Base-by-base conservation (phyloP, 2,329 filamentous ascomycete genomes). In the Trichoderma aggressivum region DNA sequence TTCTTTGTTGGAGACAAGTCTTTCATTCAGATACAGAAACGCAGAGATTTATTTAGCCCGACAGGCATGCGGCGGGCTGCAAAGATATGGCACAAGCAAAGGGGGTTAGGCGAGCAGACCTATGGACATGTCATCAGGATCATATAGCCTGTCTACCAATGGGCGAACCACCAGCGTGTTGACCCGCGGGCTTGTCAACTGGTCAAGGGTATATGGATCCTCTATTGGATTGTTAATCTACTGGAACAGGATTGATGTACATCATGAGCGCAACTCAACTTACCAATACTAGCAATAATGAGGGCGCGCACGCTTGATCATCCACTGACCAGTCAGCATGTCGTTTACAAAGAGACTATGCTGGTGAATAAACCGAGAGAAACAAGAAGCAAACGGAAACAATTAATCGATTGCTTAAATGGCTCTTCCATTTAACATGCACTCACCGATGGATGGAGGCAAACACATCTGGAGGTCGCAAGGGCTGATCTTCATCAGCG, bases 91-190 rank as follows among this genome's bases (percentile, higher is more conserved):
- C 39, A 56, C n/a, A 21, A 66, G 63, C 30, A n/a, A 30, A 21
- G 58, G 30, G 70, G 24, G 14, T 28, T 7, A 55, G 71, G 66
- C 18, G 59, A 61, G 60, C 71, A 65, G 14, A 88, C 87, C 84
- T 67, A 90, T 84, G 1, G 89, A 91, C 39, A 90, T 86, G 79
- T 92, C 90, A 28, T 89, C 84, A 53, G 86, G 84, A 70, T 89
- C 86, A 77, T 91, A 92, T 0, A 92, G 83, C 55, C 89, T 85
- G 74, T 92, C 89, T 12, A 92, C 89, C n/a, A 93, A 81, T 3
- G 90, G 90, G 62, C 90, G 86, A 7, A 92, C 89, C 61, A 92
- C 85, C 14, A 89, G 82, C 36, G 87, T 84, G 74, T 92, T 92
- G 84, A 92, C 89, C 43, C 90, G 86, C 10, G 90, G 90, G 73